These are phyloP conservation scores for Calonectria hawksworthii DNA, from an alignment of 2,329 filamentous ascomycete genomes.

Conservation along the genomic window DNA sequence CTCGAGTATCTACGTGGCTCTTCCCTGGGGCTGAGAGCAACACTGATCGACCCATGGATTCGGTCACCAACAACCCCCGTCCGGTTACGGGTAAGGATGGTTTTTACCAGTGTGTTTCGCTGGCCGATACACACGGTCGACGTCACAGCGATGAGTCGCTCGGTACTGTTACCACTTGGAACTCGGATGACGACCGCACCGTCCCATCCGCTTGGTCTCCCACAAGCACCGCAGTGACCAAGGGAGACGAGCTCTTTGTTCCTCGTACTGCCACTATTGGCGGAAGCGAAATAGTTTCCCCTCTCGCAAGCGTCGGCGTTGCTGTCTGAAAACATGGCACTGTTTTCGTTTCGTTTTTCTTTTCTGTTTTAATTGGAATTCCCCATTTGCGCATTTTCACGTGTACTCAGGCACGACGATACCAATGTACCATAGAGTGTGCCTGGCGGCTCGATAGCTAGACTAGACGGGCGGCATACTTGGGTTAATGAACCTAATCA, in stretches of 20 bases:
- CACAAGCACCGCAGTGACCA: conserved; percentile 57
- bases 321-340: conserved; percentile 43
- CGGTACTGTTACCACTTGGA: conserved; percentile 66
- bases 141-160: conserved; percentile 60
- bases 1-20: conserved; percentile 72
- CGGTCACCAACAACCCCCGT: conserved; percentile 68
- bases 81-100: conserved; percentile 66
- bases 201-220: conserved; percentile 65
- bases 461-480: conserved; percentile 26
- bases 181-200: conserved; percentile 61
- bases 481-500: conserved; percentile 33
- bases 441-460: conserved; percentile 25
- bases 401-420: conserved; percentile 40
- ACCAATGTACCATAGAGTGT: conserved; percentile 40
- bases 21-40: conserved; percentile 59
- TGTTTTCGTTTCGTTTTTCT: conserved; percentile 25
- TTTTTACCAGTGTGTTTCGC: conserved; percentile 70
- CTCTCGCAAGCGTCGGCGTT: conserved; percentile 45
- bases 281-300: conserved; percentile 34
- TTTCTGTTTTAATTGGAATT: conserved; percentile 27
- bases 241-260: conserved; percentile 54
- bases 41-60: conserved; percentile 60
- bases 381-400: conserved; percentile 34
- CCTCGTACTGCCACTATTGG: conserved; percentile 52
- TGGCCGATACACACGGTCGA: conserved; percentile 46